Evolutionary conservation across 352 stramenopile genomes (phyloP), one percentile per base, ranked within the genome.

Genomic region (Phytophthora rubi): DNA sequence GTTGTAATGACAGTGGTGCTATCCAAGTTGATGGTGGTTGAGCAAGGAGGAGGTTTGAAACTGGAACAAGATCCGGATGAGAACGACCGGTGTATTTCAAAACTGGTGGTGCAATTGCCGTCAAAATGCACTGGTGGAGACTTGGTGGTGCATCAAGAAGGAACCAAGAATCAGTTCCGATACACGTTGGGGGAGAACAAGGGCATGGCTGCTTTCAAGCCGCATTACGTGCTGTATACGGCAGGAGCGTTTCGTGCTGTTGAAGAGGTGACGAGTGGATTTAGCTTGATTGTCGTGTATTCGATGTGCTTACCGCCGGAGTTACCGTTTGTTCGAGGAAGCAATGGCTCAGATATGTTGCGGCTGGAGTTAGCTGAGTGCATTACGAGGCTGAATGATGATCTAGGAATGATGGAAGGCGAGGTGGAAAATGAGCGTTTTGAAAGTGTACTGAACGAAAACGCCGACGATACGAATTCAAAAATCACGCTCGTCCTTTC

Each of bases 41-140:
- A 15, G 33, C 7, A 47, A 30, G 62, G 48, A 21, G 47, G 54
- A 2, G 2, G 23, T 39, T 51, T 53, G 21, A 1, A 23, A 21
- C 21, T 51, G n/a, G 33, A 59, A 26, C 62, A 65, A 59, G 54
- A 65, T 54, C 33, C 42, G 5, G 54, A 65, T 23, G 56, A 62
- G n/a, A 58, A 59, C 13, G 62, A 65, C 18, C 53, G 55, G 15
- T 65, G 58, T 18, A 42, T 65, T 57, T 47, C 58, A 10, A 65
- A 65, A 16, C 47, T 73, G 5, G 47, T 72, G 16, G 58, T 72
- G 26, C 58, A 62, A 15, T 47, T 72, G 23, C 65, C 65, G 16
- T 68, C 65, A 10, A 37, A 21, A n/a, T 59, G 35, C 35, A 33
- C 33, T 12, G 65, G 58, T 21, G 58, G 57, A 26, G 45, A 54